Percentiles rank a stretch among this genome's conserved stretches.
Evolutionary conservation across 1,139 yeast genomes (phyloP).

Genomic region (Debaryomycetaceae sp.): DNA sequence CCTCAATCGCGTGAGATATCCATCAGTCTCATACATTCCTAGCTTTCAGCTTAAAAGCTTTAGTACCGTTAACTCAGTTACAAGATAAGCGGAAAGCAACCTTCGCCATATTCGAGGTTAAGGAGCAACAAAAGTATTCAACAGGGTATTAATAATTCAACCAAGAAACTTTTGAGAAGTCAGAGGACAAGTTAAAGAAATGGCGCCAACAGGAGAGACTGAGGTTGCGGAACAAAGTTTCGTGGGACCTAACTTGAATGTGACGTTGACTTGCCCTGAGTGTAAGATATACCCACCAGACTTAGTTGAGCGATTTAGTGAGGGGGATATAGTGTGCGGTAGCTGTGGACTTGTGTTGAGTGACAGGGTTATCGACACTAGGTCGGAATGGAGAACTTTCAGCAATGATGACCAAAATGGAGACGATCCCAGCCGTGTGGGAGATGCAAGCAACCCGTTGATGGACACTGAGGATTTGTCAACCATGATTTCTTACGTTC

Average conservation of each 20-base stretch:
- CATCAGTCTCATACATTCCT: background rate
- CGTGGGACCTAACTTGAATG: slow-evolving; percentile 74
- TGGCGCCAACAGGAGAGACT: background rate
- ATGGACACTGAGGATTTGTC: slow-evolving; percentile 90
- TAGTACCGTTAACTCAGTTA: background rate
- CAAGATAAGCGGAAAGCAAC: background rate
- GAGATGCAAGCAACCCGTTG: slow-evolving; percentile 95
- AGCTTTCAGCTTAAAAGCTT: background rate
- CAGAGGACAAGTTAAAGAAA: background rate
- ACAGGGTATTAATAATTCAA: background rate
- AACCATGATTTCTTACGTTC: slow-evolving; percentile 85
- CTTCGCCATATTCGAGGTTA: background rate
- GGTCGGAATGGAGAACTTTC: slow-evolving; percentile 99
- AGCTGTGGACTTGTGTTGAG: slow-evolving; percentile 92
- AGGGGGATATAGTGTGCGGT: slow-evolving; percentile 97
- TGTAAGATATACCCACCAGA: slow-evolving; percentile 96
- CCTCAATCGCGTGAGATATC: background rate
- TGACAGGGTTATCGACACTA: slow-evolving; percentile 88
- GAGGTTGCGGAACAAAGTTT: slow-evolving; percentile 26
- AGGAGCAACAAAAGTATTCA: background rate
- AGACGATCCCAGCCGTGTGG: slow-evolving; percentile 98
- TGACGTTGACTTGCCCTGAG: slow-evolving; percentile 91
- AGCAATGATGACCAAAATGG: slow-evolving; percentile 96
- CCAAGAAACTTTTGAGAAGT: background rate
- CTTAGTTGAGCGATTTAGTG: slow-evolving; percentile 89